Evolutionary conservation across 1,284 basidiomycete genomes (phyloP).

Genomic region (Microbotryum lychnidis-dioicae): DNA sequence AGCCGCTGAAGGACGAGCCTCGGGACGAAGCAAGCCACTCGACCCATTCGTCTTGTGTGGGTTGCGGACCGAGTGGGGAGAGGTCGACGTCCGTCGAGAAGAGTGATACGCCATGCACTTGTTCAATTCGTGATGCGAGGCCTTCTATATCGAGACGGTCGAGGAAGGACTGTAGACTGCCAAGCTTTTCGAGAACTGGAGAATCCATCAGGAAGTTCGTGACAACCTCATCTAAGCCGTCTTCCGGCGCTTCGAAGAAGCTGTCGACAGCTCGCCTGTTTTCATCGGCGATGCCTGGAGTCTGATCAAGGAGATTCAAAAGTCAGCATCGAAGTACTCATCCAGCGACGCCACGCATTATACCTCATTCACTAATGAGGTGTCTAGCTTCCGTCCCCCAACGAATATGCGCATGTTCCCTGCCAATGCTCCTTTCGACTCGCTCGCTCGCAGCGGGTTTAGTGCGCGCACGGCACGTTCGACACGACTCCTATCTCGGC

Average conservation of each 20-base stretch:
- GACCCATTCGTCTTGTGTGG: constrained; percentile 36
- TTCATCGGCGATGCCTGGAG: too few species aligned
- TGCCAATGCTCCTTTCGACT: constrained; percentile 47
- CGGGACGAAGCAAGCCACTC: constrained; percentile 6
- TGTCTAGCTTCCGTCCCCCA: constrained; percentile 53
- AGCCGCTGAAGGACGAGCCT: background rate
- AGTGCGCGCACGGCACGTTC: constrained; percentile 61
- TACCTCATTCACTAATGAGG: constrained; percentile 51
- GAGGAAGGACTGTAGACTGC: constrained; percentile 62
- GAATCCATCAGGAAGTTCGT: constrained; percentile 36
- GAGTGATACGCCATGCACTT: background rate
- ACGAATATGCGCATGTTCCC: constrained; percentile 67
- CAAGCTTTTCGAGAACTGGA: constrained; percentile 53
- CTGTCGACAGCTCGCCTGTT: too few species aligned
- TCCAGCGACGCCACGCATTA: too few species aligned
- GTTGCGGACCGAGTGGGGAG: constrained; percentile 15
- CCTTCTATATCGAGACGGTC: constrained; percentile 77
- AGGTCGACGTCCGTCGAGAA: background rate
- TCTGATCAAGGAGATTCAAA: too few species aligned
- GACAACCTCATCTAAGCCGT: too few species aligned
- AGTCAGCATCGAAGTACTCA: too few species aligned
- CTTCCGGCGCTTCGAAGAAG: too few species aligned
- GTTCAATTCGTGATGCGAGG: constrained; percentile 41
- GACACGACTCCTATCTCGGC: constrained; percentile 53
- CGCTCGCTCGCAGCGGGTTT: constrained; percentile 58